A percentile compares a stretch with the other conserved stretches of the same genome.
These are phyloP conservation scores for Priceomyces medius DNA, from an alignment of 805 yeast genomes.

Conservation along the genomic window DNA sequence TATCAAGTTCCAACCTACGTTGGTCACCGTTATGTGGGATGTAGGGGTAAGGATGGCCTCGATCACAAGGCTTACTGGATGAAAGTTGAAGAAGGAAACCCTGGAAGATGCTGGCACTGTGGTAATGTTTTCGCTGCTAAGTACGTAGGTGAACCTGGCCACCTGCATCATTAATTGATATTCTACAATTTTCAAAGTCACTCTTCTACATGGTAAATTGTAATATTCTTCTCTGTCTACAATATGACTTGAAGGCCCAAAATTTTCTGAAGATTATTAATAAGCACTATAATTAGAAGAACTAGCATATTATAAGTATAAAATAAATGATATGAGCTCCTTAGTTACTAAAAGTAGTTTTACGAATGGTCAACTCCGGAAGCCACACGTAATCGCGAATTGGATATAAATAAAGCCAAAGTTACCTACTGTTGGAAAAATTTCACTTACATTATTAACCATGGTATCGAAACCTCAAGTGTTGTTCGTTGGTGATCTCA, in stretches of 20 bases:
- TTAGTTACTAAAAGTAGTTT: not conserved
- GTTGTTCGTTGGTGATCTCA: conserved; percentile 51
- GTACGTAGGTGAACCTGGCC: conserved; percentile 78
- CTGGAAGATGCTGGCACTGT: conserved; percentile 98
- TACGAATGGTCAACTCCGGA: too few species aligned
- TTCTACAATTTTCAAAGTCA: not conserved
- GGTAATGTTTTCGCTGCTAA: conserved; percentile 91
- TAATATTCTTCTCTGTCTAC: not conserved
- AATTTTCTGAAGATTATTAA: not conserved
- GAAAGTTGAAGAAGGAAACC: conserved; percentile 77
- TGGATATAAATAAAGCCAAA: too few species aligned
- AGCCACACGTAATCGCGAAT: too few species aligned
- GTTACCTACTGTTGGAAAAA: too few species aligned
- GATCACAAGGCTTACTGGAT: conserved; percentile 92
- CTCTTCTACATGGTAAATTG: not conserved
- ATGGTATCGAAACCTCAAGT: conserved; percentile 31
- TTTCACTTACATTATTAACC: too few species aligned
- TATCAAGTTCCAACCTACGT: conserved; percentile 86
- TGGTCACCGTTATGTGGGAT: conserved; percentile 92
- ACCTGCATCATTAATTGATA: conserved; percentile 47
- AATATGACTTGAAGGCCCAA: not conserved
- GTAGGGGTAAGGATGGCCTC: conserved; percentile 88
- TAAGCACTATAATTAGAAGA: not conserved
- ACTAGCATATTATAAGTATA: conserved; percentile 1
- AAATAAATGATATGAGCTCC: not conserved